phyloP scores from a whole-genome alignment of 441 rosid genomes.

The Arabidopsis lyrata region DNA sequence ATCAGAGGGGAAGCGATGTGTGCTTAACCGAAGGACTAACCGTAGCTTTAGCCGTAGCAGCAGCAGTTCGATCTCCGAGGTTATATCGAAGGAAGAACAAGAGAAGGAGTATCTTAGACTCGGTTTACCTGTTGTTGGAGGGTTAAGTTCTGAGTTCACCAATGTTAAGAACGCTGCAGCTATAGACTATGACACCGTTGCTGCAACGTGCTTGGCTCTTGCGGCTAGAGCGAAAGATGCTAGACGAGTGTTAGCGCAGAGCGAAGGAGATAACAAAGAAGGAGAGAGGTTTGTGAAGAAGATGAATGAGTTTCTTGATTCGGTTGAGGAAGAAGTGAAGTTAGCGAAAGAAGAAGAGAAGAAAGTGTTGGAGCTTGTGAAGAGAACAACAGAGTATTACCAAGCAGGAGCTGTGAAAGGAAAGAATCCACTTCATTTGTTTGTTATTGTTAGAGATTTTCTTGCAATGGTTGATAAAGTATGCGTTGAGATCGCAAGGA shows the following conservation, averaged over 20 bases:
- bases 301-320: constrained; percentile 66
- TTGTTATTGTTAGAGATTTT: constrained; percentile 78
- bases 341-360: constrained; percentile 56
- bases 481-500: constrained; percentile 74
- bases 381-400: constrained; percentile 78
- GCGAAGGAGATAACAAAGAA: constrained; percentile 48
- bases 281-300: constrained; percentile 59
- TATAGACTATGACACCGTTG: constrained; percentile 60
- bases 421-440: constrained; percentile 62
- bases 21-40: constrained; percentile 46
- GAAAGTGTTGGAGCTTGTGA: constrained; percentile 69
- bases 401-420: constrained; percentile 73
- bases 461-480: constrained; percentile 81
- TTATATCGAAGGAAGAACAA: constrained; percentile 54
- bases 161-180: constrained; percentile 83
- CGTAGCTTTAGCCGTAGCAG: constrained; percentile 50
- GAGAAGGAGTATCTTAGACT: constrained; percentile 73
- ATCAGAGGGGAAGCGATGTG: constrained; percentile 77
- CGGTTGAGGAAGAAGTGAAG: constrained; percentile 67
- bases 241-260: constrained; percentile 46
- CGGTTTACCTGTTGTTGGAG: constrained; percentile 86
- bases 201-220: constrained; percentile 61
- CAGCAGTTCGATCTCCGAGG: constrained; percentile 45
- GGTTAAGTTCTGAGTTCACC: constrained; percentile 73
- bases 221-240: constrained; percentile 56